Evolutionary conservation across 139 green algal genomes (phyloP).

Genomic region (Chlorella sp.): DNA sequence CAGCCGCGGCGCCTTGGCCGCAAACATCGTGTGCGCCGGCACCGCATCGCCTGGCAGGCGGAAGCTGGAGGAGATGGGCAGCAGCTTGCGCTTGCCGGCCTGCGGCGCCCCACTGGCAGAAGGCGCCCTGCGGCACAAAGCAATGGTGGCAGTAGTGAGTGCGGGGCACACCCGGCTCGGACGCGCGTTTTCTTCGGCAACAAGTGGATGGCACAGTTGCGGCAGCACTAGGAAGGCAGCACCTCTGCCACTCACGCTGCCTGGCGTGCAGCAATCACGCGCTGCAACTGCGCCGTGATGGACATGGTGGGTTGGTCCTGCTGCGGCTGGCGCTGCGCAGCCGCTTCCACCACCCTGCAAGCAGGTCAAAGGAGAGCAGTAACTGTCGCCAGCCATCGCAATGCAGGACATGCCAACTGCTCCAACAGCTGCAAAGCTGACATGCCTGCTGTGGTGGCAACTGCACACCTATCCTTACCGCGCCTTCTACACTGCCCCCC

Average conservation of each 20-base stretch:
- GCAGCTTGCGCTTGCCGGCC: slow-evolving; percentile 35
- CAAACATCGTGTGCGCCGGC: slow-evolving; percentile 22
- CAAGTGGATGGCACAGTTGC: background rate
- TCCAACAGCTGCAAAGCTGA: background rate
- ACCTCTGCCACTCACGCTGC: background rate
- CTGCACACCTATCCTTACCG: too few relatives aligned
- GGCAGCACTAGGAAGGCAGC: background rate
- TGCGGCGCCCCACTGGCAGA: background rate
- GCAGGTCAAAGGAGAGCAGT: background rate
- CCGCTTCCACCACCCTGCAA: slow-evolving; percentile 13
- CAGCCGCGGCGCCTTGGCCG: slow-evolving; percentile 3
- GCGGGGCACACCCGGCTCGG: background rate
- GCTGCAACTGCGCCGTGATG: slow-evolving; percentile 23
- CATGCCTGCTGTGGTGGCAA: too few relatives aligned
- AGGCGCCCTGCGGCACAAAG: background rate
- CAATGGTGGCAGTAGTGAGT: background rate
- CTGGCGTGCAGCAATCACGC: background rate
- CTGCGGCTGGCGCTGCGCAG: background rate
- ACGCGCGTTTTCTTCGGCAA: background rate
- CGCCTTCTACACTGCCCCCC: too few relatives aligned
- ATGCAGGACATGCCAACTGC: background rate
- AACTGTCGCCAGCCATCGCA: background rate
- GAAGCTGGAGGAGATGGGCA: slow-evolving; percentile 17
- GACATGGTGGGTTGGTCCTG: background rate
- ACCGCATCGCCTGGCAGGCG: slow-evolving; percentile 19